Evolutionary conservation across 371 early-diverging fungal genomes (phyloP).

Genomic region (Funneliformis caledonium): DNA sequence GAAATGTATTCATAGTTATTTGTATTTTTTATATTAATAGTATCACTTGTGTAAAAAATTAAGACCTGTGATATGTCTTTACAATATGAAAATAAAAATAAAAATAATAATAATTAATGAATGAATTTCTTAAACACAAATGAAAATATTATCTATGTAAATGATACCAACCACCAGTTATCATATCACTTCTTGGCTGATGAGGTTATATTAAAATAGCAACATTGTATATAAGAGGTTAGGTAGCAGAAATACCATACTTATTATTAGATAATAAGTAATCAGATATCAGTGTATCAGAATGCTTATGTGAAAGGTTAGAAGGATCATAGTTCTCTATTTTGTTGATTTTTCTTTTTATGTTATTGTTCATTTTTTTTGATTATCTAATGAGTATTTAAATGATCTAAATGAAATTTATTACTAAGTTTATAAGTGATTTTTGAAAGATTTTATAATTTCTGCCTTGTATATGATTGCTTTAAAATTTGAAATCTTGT

Average conservation of each 20-base stretch:
- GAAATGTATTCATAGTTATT: constrained; percentile 78
- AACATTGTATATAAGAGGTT: constrained; percentile 26
- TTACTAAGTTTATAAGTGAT: neutral
- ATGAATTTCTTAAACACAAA: neutral
- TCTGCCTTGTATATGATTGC: neutral
- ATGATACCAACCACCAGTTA: neutral
- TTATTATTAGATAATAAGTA: neutral
- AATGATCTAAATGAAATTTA: neutral
- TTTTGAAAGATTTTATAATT: neutral
- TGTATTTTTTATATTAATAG: constrained; percentile 93
- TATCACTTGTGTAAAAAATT: constrained; percentile 93
- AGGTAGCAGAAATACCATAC: neutral
- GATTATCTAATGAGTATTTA: neutral
- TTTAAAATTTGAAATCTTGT: neutral
- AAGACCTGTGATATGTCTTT: constrained; percentile 82
- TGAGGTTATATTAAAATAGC: constrained; percentile 1
- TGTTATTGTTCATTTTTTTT: neutral
- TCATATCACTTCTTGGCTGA: constrained; percentile 6
- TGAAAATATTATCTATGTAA: neutral
- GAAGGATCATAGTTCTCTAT: neutral
- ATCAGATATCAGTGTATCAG: neutral
- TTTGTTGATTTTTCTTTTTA: neutral
- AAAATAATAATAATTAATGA: neutral
- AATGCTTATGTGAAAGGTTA: neutral
- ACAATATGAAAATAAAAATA: neutral